phyloP scores from a whole-genome alignment of 345 rosid species.

The Cochlearia excelsa region DNA sequence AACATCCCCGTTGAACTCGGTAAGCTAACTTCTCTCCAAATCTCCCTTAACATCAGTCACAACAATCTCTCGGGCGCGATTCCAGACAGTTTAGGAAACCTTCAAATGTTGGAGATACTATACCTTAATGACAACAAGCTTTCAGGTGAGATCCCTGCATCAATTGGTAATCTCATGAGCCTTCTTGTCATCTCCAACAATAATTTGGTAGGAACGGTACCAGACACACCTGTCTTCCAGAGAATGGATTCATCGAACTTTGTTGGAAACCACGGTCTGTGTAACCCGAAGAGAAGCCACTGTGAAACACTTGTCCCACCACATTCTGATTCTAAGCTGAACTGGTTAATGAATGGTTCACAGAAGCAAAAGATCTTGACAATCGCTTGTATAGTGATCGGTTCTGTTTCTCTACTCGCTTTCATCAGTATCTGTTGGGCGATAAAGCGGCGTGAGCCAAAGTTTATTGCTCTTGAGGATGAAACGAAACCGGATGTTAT shows the following conservation, averaged over 20 bases:
- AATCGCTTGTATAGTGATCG: constrained; percentile 45
- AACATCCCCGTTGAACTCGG: constrained; percentile 63
- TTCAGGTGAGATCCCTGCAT: constrained; percentile 61
- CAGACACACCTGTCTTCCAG: constrained; percentile 56
- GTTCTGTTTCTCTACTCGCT: constrained; percentile 50
- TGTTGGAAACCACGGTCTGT: constrained; percentile 61
- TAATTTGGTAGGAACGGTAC: constrained; percentile 61
- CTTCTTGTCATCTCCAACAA: constrained; percentile 73
- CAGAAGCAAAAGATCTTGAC: constrained; percentile 46
- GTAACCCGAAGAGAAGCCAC: constrained; percentile 41
- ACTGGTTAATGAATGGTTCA: constrained; percentile 39
- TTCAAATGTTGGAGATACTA: constrained; percentile 70
- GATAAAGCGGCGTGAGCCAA: constrained; percentile 45
- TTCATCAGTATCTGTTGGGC: constrained; percentile 47
- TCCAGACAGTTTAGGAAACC: constrained; percentile 64
- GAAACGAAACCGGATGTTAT: constrained; percentile 40
- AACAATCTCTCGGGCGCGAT: constrained; percentile 63
- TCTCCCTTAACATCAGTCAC: constrained; percentile 75
- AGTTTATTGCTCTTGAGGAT: constrained; percentile 48
- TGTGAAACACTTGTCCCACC: constrained; percentile 41
- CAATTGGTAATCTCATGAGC: constrained; percentile 67
- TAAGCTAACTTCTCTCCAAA: constrained; percentile 64
- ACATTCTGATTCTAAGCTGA: constrained; percentile 32
- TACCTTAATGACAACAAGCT: constrained; percentile 71
- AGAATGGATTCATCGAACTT: constrained; percentile 64